Base-by-base conservation (phyloP, 768 basidiomycete genomes). In the Gloeopeniophorella convolvens region DNA sequence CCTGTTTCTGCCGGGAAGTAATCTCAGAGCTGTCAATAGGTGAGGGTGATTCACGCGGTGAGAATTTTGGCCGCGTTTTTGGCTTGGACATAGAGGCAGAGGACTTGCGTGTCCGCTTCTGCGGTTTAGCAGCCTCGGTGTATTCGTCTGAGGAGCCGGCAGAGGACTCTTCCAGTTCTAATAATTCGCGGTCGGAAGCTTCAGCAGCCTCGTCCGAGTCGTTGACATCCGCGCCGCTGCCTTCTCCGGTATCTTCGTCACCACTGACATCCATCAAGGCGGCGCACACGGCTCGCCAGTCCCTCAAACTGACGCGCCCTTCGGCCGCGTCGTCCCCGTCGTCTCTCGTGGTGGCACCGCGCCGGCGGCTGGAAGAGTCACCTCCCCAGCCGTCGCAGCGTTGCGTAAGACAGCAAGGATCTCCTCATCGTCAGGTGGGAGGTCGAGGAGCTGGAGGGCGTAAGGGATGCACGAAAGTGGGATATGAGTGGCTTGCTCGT, bases 201-300 rank as follows among this genome's bases (percentile, higher is more conserved):
- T 45, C 53, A 18, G 65, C 60, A 23, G 61, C 32, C 7, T 58
- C 57, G 10, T 59, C 49, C 0, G 31, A 64, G 7, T 53, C 49
- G 24, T 66, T 63, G 12, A 54, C 64, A 9, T 55, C 55, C 36
- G 51, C 55, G 26, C 54, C 63, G 20, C 58, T 60, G 43, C 60
- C 65, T 37, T 64, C 63, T n/a, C 61, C 64, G 11, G 50, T 50
- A 4, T 46, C 57, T 18, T 66, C 67, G 4, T 54, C 60, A 1
- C 54, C 58, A 4, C 44, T 61, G 11, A 39, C 62, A 6, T 64
- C 66, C 9, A 91, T 70, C 11, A 92, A 68, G 4, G 83, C 83
- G 9, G 83, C 80, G 62, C 89, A 91, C 4, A 92, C 84, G 11
- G 85, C 75, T 31, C 85, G 76, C 85, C 85, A 92, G 61, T 90